Percentiles rank a stretch among this genome's conserved stretches.
These are phyloP conservation scores for Chamaecrista fasciculata DNA, from an alignment of 306 rosid genomes.

Conservation along the genomic window DNA sequence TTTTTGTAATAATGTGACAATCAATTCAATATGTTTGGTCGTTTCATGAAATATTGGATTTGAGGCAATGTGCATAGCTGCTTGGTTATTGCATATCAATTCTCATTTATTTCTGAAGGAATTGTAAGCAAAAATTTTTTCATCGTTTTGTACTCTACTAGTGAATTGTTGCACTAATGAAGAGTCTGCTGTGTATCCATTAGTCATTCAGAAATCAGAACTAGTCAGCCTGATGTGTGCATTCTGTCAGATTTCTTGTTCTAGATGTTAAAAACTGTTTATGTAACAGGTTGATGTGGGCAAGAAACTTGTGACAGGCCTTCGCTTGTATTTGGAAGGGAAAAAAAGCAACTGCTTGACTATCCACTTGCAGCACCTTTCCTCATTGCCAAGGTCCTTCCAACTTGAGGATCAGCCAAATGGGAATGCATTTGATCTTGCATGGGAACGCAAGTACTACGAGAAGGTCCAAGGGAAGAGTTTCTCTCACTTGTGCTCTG, in stretches of 20 bases:
- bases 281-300: slow-evolving; percentile 68
- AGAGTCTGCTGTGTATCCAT: slow-evolving; percentile 11
- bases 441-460: slow-evolving; percentile 60
- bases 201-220: slow-evolving; percentile 8
- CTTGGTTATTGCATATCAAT: no score
- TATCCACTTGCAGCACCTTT: slow-evolving; percentile 88
- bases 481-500: slow-evolving; percentile 86
- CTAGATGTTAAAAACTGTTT: neutral
- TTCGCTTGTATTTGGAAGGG: slow-evolving; percentile 79
- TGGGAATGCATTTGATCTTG: slow-evolving; percentile 24
- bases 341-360: slow-evolving; percentile 77
- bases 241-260: slow-evolving; percentile 5
- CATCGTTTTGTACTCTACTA: neutral
- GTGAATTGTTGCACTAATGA: slow-evolving; percentile 10
- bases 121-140: neutral
- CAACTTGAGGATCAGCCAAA: slow-evolving; percentile 45
- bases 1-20: no score
- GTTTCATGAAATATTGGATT: no score
- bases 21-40: no score
- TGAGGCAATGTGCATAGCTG: no score
- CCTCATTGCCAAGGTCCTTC: slow-evolving; percentile 70
- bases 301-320: slow-evolving; percentile 82
- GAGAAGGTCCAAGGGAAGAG: slow-evolving; percentile 94
- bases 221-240: neutral
- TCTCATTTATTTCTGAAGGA: neutral